Base-by-base conservation (phyloP, 768 basidiomycete genomes). In the Pisolithus albus region DNA sequence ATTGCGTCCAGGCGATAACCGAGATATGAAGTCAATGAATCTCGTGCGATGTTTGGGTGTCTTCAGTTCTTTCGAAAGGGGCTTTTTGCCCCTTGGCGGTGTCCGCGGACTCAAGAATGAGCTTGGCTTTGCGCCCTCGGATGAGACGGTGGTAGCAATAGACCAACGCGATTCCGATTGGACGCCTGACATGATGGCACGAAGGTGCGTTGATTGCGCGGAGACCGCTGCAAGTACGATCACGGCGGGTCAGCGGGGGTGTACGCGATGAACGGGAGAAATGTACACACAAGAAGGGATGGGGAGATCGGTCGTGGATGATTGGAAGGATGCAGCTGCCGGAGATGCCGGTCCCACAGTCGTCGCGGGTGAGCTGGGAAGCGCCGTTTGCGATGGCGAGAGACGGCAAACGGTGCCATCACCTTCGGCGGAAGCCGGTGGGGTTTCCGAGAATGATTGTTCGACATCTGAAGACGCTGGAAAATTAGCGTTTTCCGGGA, bases 11-110 rank as follows among this genome's bases (percentile, higher is more conserved):
- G 65, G 67, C 1, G 67, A 69, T 3, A 67, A 24, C 4, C 63
- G 65, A 0, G 65, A 67, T 8, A 67, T 65, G 39, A 67, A 61
- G 42, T 59, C 65, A 34, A 69, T 63, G 47, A 67, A 67, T 10
- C 67, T 67, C 0, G 63, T n/a, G 6, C 65, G 65, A 41, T 67
- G 69, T 41, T 55, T 61, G 10, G 65, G 65, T 0, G 59, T 57
- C 47, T 67, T 69, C 8, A 56, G 4, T 5, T 30, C 6, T 51
- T 67, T 66, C 4, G 24, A 16, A 4, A 42, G 46, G 21, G 49
- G 47, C 19, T 58, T 67, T 37, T 60, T 67, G 1, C 46, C 47
- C 39, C 49, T 59, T 13, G 58, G 49, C 0, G 59, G 48, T 0
- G 52, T 50, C 32, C 49, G 63, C 3, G 56, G 53, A n/a, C 36